Conservation (phyloP, 495 filamentous ascomycete genomes). For the Penicillium samsonianum region DNA sequence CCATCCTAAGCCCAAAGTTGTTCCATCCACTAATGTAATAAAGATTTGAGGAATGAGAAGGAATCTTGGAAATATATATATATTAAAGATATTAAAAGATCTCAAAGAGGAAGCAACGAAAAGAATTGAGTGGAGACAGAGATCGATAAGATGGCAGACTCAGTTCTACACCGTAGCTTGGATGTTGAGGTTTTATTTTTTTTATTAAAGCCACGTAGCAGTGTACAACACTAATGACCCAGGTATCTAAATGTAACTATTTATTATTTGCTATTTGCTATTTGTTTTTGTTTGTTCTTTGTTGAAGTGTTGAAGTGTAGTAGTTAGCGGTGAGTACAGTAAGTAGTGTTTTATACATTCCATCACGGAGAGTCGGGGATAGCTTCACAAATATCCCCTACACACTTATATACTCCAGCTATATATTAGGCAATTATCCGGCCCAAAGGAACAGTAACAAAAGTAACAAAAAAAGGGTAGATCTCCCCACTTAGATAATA, state of each 20-base stretch:
- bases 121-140: background rate
- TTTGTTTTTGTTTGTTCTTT: no score
- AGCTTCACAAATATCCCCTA: background rate
- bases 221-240: no score
- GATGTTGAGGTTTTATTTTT: background rate
- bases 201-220: background rate
- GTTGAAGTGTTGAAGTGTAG: background rate
- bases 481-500: slow-evolving; percentile 13
- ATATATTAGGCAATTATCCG: slow-evolving; percentile 4
- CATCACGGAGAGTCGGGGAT: background rate
- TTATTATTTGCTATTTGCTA: background rate
- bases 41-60: no score
- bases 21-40: no score
- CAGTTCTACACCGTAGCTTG: slow-evolving; percentile 22
- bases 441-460: slow-evolving; percentile 7
- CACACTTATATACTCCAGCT: background rate
- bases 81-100: background rate
- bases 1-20: no score
- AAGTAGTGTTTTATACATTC: no score
- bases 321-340: no score
- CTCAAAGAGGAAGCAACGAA: background rate
- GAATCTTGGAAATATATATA: no score
- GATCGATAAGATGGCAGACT: slow-evolving; percentile 19
- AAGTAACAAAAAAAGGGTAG: background rate
- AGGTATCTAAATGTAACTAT: background rate